Conservation (phyloP, 495 filamentous ascomycete species). For the Pyronema domesticum region DNA sequence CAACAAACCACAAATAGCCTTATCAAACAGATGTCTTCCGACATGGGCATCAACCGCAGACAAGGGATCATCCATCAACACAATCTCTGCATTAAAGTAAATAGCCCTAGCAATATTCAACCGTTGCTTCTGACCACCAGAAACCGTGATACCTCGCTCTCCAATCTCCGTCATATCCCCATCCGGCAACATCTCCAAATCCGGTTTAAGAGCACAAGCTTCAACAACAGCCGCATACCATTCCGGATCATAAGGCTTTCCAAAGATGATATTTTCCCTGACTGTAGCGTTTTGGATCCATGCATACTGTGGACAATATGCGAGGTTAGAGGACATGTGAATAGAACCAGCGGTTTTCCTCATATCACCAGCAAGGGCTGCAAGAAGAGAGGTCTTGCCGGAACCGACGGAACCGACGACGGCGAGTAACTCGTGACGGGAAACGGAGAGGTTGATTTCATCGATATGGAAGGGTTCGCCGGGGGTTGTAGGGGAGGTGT, state of each 20-base stretch:
- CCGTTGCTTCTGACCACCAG: constrained; percentile 69
- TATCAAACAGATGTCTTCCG: constrained; percentile 87
- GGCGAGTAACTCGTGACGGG: constrained; percentile 68
- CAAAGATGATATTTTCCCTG: constrained; percentile 78
- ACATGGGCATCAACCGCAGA: constrained; percentile 76
- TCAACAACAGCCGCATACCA: constrained; percentile 47
- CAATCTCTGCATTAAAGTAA: constrained; percentile 64
- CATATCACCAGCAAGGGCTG: constrained; percentile 89
- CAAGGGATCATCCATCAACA: constrained; percentile 71
- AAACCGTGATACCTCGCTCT: constrained; percentile 63
- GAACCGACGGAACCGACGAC: constrained; percentile 84
- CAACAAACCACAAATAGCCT: constrained; percentile 78
- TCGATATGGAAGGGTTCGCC: constrained; percentile 54
- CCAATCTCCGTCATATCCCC: constrained; percentile 62
- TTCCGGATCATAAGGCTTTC: constrained; percentile 47
- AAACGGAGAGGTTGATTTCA: constrained; percentile 53
- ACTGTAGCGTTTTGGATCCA: constrained; percentile 93
- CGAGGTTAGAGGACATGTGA: constrained; percentile 54
- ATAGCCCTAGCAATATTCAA: constrained; percentile 72
- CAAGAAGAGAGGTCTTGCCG: constrained; percentile 80
- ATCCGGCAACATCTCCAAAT: constrained; percentile 58
- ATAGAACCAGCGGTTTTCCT: constrained; percentile 57
- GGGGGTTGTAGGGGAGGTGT: constrained; percentile 7
- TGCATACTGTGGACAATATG: constrained; percentile 88
- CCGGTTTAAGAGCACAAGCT: constrained; percentile 52